Conservation (phyloP, 2,329 filamentous ascomycete genomes). For the Ramularia collo-cygni region DNA sequence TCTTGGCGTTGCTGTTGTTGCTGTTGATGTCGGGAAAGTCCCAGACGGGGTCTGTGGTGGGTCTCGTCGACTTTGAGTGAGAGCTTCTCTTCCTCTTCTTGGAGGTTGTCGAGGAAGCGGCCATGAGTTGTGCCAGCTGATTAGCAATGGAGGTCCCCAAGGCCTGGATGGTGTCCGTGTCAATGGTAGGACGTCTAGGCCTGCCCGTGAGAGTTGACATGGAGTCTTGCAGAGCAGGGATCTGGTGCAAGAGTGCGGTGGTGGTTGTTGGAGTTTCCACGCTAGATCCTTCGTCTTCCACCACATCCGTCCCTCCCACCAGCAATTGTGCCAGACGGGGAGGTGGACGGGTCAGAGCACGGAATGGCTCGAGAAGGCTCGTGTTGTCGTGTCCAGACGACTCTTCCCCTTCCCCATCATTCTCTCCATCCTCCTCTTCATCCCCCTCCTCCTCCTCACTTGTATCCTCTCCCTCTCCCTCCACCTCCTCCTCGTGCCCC, state of each 20-base stretch:
- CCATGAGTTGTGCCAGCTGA: conserved; percentile 29
- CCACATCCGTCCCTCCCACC: conserved; percentile 8
- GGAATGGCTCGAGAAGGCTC: conserved; percentile 3
- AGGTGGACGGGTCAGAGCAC: conserved; percentile 8
- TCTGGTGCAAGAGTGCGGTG: conserved; percentile 4
- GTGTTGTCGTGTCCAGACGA: conserved; percentile 9
- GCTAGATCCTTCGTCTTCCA: conserved; percentile 3
- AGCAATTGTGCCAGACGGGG: conserved; percentile 17
- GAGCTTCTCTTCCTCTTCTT: conserved; percentile 11
- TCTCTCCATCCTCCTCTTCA: conserved; percentile 32
- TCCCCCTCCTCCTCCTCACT: conserved; percentile 21
- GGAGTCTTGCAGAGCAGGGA: conserved; percentile 16
- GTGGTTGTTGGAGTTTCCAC: conserved; percentile 2
- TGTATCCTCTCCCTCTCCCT: too few species aligned
- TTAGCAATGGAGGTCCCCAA: conserved; percentile 31
- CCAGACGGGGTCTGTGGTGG: conserved; percentile 21
- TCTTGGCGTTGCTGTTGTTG: conserved; percentile 6
- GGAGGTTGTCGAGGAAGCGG: conserved; percentile 8
- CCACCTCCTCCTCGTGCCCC: conserved; percentile 27
- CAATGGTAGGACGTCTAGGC: conserved; percentile 11
- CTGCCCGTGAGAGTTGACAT: conserved; percentile 10
- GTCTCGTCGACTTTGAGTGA: conserved; percentile 6
- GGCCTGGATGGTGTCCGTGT: conserved; percentile 26
- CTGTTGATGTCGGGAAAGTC: conserved; percentile 21
- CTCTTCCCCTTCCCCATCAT: conserved; percentile 21